Percentiles rank a stretch among this genome's conserved stretches.
These are phyloP conservation scores for carrot (Daucus carota) DNA, from an alignment of 129 eudicot species.

Conservation along the genomic window DH1_v3.0 NC_030381.2:54821001-54821500, in stretches of 20 bases:
- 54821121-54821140: conserved; percentile 70
- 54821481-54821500: not conserved
- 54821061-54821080: conserved; percentile 8
- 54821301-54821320: not conserved
- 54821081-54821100: not conserved
- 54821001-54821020: conserved; percentile 78
- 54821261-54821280: not conserved
- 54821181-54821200: conserved; percentile 65
- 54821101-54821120: conserved; percentile 7
- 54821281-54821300: not conserved
- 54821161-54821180: conserved; percentile 76
- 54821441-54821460: not conserved
- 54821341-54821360: not conserved
- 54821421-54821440: not conserved
- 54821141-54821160: conserved; percentile 60
- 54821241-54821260: not conserved
- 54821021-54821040: conserved; percentile 58
- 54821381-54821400: not conserved
- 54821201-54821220: conserved; percentile 60
- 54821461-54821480: not conserved
- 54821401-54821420: not conserved
- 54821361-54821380: not conserved
- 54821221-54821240: conserved; percentile 73
- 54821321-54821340: not conserved
- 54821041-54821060: conserved; percentile 72